Evolutionary conservation across 345 rosid genomes (phyloP), one percentile per base, ranked within the genome.

Genomic region (Diplotaxis tenuifolia): DNA sequence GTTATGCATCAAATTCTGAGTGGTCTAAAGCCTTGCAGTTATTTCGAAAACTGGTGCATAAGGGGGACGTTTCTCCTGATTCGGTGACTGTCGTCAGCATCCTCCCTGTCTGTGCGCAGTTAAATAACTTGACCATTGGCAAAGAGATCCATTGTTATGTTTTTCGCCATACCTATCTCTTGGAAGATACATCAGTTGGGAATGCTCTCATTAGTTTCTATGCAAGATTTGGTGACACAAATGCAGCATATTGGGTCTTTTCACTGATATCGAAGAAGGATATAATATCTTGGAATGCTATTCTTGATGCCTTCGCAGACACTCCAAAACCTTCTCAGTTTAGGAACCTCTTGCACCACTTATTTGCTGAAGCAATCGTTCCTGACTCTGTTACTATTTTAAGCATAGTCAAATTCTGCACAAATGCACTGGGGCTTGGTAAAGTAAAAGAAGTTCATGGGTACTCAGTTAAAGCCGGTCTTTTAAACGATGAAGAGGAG

Each of bases 391-490:
- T 78, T 67, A 72, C 81, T 28, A 34, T 78, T 42, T 67, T 78
- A 78, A 61, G 77, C 70, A 15, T 78, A 67, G 49, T 72, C 16
- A 72, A 68, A 55, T 78, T 78, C 64, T 78, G 77, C 70, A 31
- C 61, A 38, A 67, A 61, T 62, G 40, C 61, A 38, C 89, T 3
- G 47, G 82, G 76, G 67, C 55, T 75, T 49, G 61, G 75, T 42
- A 82, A 79, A 66, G 85, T 90, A 42, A 92, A 87, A 79, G 98
- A 90, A 80, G 79, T 81, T 22, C 98, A 92, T 72, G 72, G 91
- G 79, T 92, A 84, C 70, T 77, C 86, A 67, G 68, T 92, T 63
- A 87, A 83, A 84, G 59, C 76, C 42, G 81, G 82, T 66, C 63
- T 87, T 67, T 72, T 86, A 54, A 52, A 34, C 1, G 76, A 70